Evolutionary conservation across 257 asterid genomes (phyloP), one percentile per base, ranked within the genome.

Genomic region (Solanum etuberosum): DNA sequence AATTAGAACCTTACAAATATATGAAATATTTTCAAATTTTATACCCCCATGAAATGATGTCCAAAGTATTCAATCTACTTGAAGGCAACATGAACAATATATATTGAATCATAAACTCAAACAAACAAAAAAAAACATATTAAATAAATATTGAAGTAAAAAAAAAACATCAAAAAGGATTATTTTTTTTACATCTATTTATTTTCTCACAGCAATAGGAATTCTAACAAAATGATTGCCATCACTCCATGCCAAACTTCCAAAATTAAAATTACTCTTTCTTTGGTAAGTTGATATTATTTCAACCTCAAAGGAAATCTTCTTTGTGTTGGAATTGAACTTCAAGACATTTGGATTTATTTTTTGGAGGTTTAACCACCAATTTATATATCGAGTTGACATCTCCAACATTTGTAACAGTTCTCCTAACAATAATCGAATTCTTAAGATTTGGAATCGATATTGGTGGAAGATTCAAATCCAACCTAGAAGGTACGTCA

Each of bases 231-330:
- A 80, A 32, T 88, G 87, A 59, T 35, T 42, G 57, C 88, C 87
- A 86, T 86, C 87, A 71, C 23, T 86, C 89, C 90, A 88, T 12
- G 86, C 77, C 83, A 88, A 37, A 54, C 90, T 88, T n/a, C 90
- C 90, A 83, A 88, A 88, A 13, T 48, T 25, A 67, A 23, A 88
- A 42, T 57, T 88, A 37, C 84, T 88, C 42, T 31, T 46, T 5
- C 20, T 27, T 65, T 71, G 15, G 0, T 71, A 12, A 5, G 70
- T 73, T 2, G 83, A 38, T 15, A 35, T 23, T 20, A 86, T 70
- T 9, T 10, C 63, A 35, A 88, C 81, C 5, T 11, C 71, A 54
- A 82, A 88, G 9, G 34, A 27, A 12, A 71, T 83, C 82, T 35
- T 78, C 72, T 12, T 87, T 11, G 29, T 87, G 20, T 29, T 57